Conservation (phyloP, 495 filamentous ascomycete genomes). For the Penicillium herquei region DNA sequence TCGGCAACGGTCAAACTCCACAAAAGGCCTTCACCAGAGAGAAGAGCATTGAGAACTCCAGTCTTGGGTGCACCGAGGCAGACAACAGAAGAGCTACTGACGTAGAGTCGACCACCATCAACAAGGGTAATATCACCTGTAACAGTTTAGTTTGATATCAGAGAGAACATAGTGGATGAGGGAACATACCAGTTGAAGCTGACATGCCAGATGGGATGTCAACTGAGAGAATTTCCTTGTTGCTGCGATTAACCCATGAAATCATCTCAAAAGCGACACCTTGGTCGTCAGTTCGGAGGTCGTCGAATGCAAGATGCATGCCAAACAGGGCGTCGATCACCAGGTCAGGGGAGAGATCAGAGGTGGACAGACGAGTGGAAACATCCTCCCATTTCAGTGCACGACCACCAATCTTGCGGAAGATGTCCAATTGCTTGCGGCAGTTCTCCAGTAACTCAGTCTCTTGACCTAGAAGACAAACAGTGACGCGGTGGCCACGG, state of each 20-base stretch:
- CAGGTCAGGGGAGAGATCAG: slow-evolving; percentile 66
- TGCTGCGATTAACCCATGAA: slow-evolving; percentile 81
- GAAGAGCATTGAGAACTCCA: slow-evolving; percentile 71
- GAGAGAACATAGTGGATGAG: slow-evolving; percentile 21
- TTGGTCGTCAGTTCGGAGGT: slow-evolving; percentile 77
- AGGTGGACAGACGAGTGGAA: slow-evolving; percentile 49
- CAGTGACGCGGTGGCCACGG: slow-evolving; percentile 71
- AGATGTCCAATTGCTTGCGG: slow-evolving; percentile 70
- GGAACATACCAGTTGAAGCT: slow-evolving; percentile 65
- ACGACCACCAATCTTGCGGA: slow-evolving; percentile 72
- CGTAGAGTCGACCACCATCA: slow-evolving; percentile 71
- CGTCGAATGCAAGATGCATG: slow-evolving; percentile 79
- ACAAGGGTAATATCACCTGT: slow-evolving; percentile 50
- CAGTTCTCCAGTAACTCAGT: slow-evolving; percentile 72
- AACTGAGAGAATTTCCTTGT: slow-evolving; percentile 73
- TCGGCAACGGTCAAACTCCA: slow-evolving; percentile 84
- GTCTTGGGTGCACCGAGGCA: slow-evolving; percentile 81
- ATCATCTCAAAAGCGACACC: slow-evolving; percentile 79
- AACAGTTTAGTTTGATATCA: slow-evolving; percentile 6
- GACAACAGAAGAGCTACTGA: slow-evolving; percentile 74
- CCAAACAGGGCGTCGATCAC: slow-evolving; percentile 89
- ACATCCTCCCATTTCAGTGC: slow-evolving; percentile 58
- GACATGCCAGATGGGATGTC: slow-evolving; percentile 87
- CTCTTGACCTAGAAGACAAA: slow-evolving; percentile 77
- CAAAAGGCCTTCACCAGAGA: slow-evolving; percentile 50